Base-by-base conservation (phyloP, 805 yeast species). In the Suhomyces vadensis region DNA sequence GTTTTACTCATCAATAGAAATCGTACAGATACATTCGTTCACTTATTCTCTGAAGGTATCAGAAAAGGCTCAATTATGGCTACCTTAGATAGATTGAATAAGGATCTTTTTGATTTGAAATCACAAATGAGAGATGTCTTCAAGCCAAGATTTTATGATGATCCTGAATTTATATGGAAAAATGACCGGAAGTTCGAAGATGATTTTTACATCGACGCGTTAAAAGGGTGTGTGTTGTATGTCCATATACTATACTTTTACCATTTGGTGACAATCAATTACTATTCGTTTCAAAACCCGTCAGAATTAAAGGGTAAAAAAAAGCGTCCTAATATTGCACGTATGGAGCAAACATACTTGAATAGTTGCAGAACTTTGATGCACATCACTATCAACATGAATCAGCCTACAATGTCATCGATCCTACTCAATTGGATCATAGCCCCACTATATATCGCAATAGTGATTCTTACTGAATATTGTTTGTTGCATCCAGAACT, bases 141-240 rank as follows among this genome's bases (percentile, higher is more conserved):
- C 24, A 54, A 57, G 19, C 73, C 73, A 0, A 47, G 58, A 9
- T 62, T 68, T 40, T 61, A 50, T 43, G 54, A 60, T 42, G 73
- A 67, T 41, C 63, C 65, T 1, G 53, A 52, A n/a, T 69, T 69
- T 46, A 43, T 44, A 9, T 16, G 42, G 16, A 26, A 29, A 14
- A 42, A 39, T 4, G n/a, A n/a, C n/a, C 16, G 1, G 19, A 20
- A 3, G 14, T 20, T 19, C n/a, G 21, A 8, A 23, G 17, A 11
- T 10, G 35, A 5, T 10, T 17, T 31, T 16, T 31, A 31, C 20
- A 6, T 14, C 9, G 36, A 31, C 17, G 13, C 36, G 6, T 11
- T 11, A 11, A 13, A 11, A 5, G 36, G 17, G 13, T 14, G 16
- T 16, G 6, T 14, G 8, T 31, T 31, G 21, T 13, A 14, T 13